Base-by-base conservation (phyloP, 2,329 filamentous ascomycete genomes). In the Zymoseptoria passerinii region DNA sequence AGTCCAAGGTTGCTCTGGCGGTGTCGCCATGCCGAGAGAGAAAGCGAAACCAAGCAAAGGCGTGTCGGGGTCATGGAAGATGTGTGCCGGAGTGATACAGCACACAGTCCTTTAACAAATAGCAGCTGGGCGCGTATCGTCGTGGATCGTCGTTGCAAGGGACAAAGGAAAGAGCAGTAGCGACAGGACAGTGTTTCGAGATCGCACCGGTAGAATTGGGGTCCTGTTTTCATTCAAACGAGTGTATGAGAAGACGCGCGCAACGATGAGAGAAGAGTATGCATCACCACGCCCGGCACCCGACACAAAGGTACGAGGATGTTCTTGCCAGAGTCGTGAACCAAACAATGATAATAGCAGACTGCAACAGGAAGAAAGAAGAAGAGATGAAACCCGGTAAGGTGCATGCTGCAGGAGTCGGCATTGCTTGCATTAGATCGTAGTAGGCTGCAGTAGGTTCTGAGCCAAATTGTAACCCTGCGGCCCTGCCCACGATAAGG, bases 1-100 rank as follows among this genome's bases (percentile, higher is more conserved):
- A 67, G 73, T 70, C 74, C 74, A 78, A 66, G 73, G 73, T 66
- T 70, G 67, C 57, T 75, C 73, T 66, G 72, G 72, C 68, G 70
- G 68, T 68, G 72, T 71, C 66, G 76, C 74, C 75, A 76, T 76
- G 70, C 68, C 67, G 68, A 70, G 66, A 68, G 65, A 44, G 10
- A 16, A 60, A 62, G 63, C 61, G 64, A 67, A 68, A 68, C 60
- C 68, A 63, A 69, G 63, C 61, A 60, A 62, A 64, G 54, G 58
- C 60, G 62, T 56, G 59, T 57, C 59, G 57, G 56, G 64, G 50
- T 67, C 67, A 67, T 68, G 60, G 63, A 67, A 67, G 59, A 64
- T 61, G 66, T 66, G 60, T 68, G 64, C 65, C 62, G 60, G 58
- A 63, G 63, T 68, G 59, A 65, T 64, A 64, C 59, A 59, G 57